Percentiles rank a stretch among this genome's conserved stretches.
phyloP scores from a whole-genome alignment of 208 protist species.

The Wallacemonas collosoma region DNA sequence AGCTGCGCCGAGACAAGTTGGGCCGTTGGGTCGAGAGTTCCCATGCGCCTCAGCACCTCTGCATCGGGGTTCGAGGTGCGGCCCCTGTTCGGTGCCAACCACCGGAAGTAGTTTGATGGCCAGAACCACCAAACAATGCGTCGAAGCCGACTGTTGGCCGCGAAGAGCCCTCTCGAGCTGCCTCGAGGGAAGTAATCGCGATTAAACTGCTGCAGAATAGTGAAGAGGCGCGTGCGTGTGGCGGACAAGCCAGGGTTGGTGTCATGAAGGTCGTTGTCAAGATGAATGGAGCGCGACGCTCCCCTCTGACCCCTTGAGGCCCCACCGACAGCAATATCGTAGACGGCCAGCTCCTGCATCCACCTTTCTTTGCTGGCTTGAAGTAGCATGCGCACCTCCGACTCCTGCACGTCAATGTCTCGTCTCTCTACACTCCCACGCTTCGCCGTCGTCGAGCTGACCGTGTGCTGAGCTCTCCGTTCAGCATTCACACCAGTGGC shows the following conservation, averaged over 20 bases:
- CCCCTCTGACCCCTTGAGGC: not conserved
- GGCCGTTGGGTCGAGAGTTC: constrained; percentile 44
- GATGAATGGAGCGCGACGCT: constrained; percentile 16
- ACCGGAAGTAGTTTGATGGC: constrained; percentile 15
- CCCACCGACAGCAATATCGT: constrained; percentile 26
- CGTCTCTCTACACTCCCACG: not conserved
- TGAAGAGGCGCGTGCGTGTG: constrained; percentile 36
- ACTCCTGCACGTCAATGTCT: constrained; percentile 26
- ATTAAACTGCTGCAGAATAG: constrained; percentile 31
- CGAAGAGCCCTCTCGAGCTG: constrained; percentile 13
- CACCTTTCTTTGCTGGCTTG: constrained; percentile 26
- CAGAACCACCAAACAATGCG: constrained; percentile 1
- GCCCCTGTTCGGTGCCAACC: not conserved
- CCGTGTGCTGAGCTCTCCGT: not conserved
- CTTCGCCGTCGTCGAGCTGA: not conserved
- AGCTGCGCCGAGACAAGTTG: constrained; percentile 43
- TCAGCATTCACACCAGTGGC: not conserved
- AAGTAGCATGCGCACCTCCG: constrained; percentile 14
- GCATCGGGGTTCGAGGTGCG: constrained; percentile 15
- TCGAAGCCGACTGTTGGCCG: constrained; percentile 1
- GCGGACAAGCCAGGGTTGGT: constrained; percentile 24
- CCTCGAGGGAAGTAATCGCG: constrained; percentile 39
- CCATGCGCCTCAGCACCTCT: constrained; percentile 33
- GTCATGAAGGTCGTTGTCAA: constrained; percentile 20
- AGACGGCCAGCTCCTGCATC: constrained; percentile 44